These are phyloP conservation scores for Phytopythium boreale DNA, from an alignment of 352 stramenopile species.

Conservation along the genomic window DNA sequence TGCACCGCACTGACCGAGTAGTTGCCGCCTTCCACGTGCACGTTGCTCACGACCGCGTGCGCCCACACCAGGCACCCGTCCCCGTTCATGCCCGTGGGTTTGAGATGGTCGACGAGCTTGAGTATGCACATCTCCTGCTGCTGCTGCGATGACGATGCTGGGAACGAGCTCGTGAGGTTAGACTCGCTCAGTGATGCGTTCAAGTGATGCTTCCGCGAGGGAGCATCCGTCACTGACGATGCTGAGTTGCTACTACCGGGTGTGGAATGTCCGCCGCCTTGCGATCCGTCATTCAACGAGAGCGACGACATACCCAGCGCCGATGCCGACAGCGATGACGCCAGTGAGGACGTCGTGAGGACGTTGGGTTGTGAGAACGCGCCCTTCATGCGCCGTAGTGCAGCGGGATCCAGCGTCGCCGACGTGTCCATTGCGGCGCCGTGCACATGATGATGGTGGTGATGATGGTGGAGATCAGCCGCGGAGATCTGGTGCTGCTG, in stretches of 20 bases:
- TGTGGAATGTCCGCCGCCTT: not conserved
- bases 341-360: conserved; percentile 10
- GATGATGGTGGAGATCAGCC: conserved; percentile 10
- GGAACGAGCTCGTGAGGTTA: conserved; percentile 20
- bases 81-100: conserved; percentile 32
- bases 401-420: not conserved
- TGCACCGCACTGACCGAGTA: conserved; percentile 31
- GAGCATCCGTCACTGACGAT: not conserved
- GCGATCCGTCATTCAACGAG: not conserved
- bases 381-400: conserved; percentile 22
- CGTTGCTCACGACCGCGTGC: conserved; percentile 54
- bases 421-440: not conserved
- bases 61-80: conserved; percentile 66
- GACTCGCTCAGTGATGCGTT: conserved; percentile 34
- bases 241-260: not conserved
- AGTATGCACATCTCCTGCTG: conserved; percentile 44
- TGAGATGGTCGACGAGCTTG: conserved; percentile 51
- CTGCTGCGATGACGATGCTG: conserved; percentile 27
- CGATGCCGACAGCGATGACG: conserved; percentile 2
- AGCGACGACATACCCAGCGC: conserved; percentile 5
- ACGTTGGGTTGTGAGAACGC: conserved; percentile 25
- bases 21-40: conserved; percentile 11
- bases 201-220: conserved; percentile 8
- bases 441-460: conserved; percentile 28
- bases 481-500: not conserved